Base-by-base conservation (phyloP, 2,329 filamentous ascomycete species). In the Chrysoporthe austroafricana region DNA sequence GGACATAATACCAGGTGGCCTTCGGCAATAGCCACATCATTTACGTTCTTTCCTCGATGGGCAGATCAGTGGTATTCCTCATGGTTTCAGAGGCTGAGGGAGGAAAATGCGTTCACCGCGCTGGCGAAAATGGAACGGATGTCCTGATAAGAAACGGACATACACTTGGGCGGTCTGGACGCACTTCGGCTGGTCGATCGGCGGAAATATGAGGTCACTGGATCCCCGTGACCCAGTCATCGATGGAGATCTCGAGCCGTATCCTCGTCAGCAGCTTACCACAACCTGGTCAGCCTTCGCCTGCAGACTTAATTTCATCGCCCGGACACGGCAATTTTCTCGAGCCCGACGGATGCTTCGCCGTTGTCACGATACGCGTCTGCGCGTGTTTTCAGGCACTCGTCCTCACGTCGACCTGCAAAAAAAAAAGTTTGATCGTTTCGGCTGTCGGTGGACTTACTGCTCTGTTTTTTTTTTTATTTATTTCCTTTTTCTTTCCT, bases 1-100 rank as follows among this genome's bases (percentile, higher is more conserved):
- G 67, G 67, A 64, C 44, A 64, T 66, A 66, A 69, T 69, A 69
- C 67, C 67, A 69, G 64, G 64, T 26, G 64, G 60, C 58, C 61
- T 64, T 60, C 21, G 67, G 67, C 61, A 57, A 61, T 58, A 61
- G 54, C 59, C 62, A 67, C 58, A 62, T 67, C 63, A 57, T 57
- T 67, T 58, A 63, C 56, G 46, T 39, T 60, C 46, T 63, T 66
- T 43, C 36, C 44, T 62, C 64, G 43, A 66, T 59, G 44, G 39
- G 56, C 32, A 54, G 21, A 61, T 42, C 16, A 62, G 63, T 39
- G 50, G 66, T 34, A 66, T 52, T 48, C 26, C 34, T 63, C 36
- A 43, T 43, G 39, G n/a, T 59, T 26, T 52, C n/a, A 32, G 57
- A 46, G 59, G 42, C 18, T 26, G 21, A 43, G 11, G 43, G 44